Percentiles rank a stretch among this genome's conserved stretches.
phyloP scores from a whole-genome alignment of 2,329 filamentous ascomycete genomes.

The Ascochyta pisi region DNA sequence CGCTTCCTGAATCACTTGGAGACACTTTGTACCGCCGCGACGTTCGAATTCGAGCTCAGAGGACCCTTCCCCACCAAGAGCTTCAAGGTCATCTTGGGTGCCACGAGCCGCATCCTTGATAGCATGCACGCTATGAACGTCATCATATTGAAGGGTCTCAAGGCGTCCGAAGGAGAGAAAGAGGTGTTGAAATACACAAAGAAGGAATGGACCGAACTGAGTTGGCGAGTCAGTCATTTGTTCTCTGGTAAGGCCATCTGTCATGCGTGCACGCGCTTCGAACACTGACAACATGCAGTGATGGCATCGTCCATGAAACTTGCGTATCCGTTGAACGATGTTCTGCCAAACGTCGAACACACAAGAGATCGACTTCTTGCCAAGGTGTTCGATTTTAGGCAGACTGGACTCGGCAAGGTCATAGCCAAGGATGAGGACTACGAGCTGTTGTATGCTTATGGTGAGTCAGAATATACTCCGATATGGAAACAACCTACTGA shows the following conservation, averaged over 20 bases:
- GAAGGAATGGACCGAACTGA: slow-evolving; percentile 79
- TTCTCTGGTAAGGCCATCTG: slow-evolving; percentile 60
- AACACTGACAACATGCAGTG: slow-evolving; percentile 56
- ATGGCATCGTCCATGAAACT: slow-evolving; percentile 92
- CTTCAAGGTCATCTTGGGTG: slow-evolving; percentile 76
- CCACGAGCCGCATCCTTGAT: slow-evolving; percentile 85
- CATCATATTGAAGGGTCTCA: slow-evolving; percentile 80
- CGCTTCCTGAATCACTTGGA: slow-evolving; percentile 78
- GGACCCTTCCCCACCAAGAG: slow-evolving; percentile 82
- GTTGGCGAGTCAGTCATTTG: slow-evolving; percentile 89
- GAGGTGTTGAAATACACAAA: slow-evolving; percentile 80
- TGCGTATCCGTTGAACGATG: slow-evolving; percentile 90
- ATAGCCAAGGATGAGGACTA: slow-evolving; percentile 78
- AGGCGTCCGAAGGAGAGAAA: slow-evolving; percentile 79
- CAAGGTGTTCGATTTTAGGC: slow-evolving; percentile 86
- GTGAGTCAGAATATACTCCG: slow-evolving; percentile 49
- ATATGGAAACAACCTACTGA: slow-evolving; percentile 1
- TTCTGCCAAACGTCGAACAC: slow-evolving; percentile 81
- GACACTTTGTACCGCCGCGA: slow-evolving; percentile 72
- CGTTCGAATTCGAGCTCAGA: slow-evolving; percentile 86
- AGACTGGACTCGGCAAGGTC: slow-evolving; percentile 63
- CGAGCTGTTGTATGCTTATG: slow-evolving; percentile 91
- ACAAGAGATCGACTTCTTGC: slow-evolving; percentile 83
- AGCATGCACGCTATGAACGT: slow-evolving; percentile 97
- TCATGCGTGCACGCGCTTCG: background rate